Base-by-base conservation (phyloP, 805 yeast species). In the Saturnispora ahearnii region DNA sequence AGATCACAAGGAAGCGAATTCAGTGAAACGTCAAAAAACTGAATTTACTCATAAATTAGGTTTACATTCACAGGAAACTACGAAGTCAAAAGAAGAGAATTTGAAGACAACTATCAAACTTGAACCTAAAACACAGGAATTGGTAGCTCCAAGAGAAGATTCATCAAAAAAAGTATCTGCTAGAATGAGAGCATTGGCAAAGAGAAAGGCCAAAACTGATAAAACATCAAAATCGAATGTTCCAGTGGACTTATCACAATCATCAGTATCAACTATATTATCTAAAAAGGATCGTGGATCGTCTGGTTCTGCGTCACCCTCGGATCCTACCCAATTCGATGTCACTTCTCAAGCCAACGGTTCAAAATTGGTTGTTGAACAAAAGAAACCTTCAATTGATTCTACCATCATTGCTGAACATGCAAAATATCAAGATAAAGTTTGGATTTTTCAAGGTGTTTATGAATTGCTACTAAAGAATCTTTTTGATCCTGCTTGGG, bases 391-490 rank as follows among this genome's bases (percentile, higher is more conserved):
- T 53, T 29, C 44, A 13, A 26, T 32, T 6, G 50, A 48, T 36
- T 28, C 50, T 22, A 77, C 83, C 38, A 48, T 42, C 15, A 34
- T 54, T 18, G 46, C 55, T 13, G 53, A 53, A n/a, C 53, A 51
- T 45, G 52, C 57, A 2, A 79, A 79, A 50, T 82, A 81, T 13
- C 80, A 84, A 0, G 87, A 87, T 5, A 72, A 82, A 37, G 84
- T 87, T 0, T 93, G 98, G 97, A 95, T 88, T 48, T 87, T 90
- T 58, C 96, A 90, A 71, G 96, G 96, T 18, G 82, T 91, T 11
- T 89, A 84, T 65, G 97, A 87, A 62, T 69, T 89, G 22, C 67
- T 93, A 36, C 68, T 88, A 52, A 79, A 79, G 37, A 96, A 89
- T 58, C 67, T 93, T 51, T 87, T 87, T 62, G 82, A 83, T 53